phyloP scores from a whole-genome alignment of 441 rosid genomes.

The Biscutella auriculata region DNA sequence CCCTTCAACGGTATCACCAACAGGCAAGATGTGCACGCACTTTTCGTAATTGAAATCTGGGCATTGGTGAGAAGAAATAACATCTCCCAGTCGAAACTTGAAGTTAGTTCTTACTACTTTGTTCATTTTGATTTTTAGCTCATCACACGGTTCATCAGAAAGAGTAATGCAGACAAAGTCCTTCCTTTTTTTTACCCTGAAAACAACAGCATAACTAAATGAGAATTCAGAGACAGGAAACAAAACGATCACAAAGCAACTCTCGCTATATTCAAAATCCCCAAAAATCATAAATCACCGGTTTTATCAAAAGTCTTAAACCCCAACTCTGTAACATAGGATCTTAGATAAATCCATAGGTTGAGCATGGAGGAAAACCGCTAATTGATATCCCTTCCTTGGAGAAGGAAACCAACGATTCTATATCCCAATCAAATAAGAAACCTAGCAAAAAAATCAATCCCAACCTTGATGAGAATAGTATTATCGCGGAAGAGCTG shows the following conservation, averaged over 20 bases:
- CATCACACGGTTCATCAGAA: constrained; percentile 76
- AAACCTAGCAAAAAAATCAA: not conserved
- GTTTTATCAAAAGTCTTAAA: not conserved
- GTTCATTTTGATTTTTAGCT: constrained; percentile 80
- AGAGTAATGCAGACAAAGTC: constrained; percentile 83
- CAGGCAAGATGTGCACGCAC: constrained; percentile 76
- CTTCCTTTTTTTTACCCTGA: constrained; percentile 63
- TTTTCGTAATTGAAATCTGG: constrained; percentile 78
- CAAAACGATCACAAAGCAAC: not conserved
- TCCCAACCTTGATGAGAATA: constrained; percentile 58
- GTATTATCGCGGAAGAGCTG: constrained; percentile 89
- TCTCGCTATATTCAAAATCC: not conserved
- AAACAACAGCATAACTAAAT: constrained; percentile 26
- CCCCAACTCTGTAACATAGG: no score
- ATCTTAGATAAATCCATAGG: not conserved
- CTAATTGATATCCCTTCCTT: not conserved
- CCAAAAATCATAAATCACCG: not conserved
- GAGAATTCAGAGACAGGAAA: not conserved
- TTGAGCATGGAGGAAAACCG: not conserved
- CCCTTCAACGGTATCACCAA: constrained; percentile 88
- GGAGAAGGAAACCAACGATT: not conserved
- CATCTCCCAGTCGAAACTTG: constrained; percentile 92
- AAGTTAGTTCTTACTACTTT: constrained; percentile 81
- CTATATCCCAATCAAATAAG: not conserved
- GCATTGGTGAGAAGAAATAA: constrained; percentile 78